Evolutionary conservation across 2,329 filamentous ascomycete species (phyloP), one percentile per base, ranked within the genome.

Genomic region (Hypocreales sp.): DNA sequence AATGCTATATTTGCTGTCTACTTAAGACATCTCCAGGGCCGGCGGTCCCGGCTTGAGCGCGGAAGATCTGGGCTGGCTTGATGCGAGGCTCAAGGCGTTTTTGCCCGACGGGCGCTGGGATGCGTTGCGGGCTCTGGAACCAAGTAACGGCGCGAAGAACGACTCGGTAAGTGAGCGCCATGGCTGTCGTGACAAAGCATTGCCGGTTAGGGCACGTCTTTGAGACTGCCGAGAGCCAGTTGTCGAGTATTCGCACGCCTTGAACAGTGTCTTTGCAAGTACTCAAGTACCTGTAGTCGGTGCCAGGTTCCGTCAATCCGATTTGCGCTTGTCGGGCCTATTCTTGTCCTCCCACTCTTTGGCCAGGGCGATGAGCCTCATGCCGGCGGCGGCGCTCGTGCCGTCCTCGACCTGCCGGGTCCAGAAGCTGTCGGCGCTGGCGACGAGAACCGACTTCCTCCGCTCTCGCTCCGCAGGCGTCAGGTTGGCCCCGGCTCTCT

Each of bases 51-150:
- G 78, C 0, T 61, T 75, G n/a, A 79, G 67, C 37, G 67, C 64
- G 31, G 71, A 76, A 18, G 79, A 86, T 46, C 64, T 76, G 3
- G 66, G 68, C 40, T 86, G 78, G 76, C 54, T 86, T 22, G 74
- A 84, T 42, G 56, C 67, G 16, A 65, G 65, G 36, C 44, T 81
- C 31, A 57, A 51, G 11, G 49, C 51, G 6, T 66, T 77, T 27
- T 33, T 53, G 9, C 25, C 40, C 14, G 33, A 42, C 22, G 34
- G 27, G 9, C 11, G 15, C 12, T 15, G 13, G 16, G n/a, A n/a
- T n/a, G n/a, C n/a, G n/a, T n/a, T n/a, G n/a, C n/a, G n/a, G 24
- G 14, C n/a, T n/a, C n/a, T n/a, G n/a, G n/a, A n/a, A n/a, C n/a
- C n/a, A n/a, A n/a, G n/a, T n/a, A n/a, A n/a, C n/a, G n/a, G n/a